Conservation (phyloP, 2,329 filamentous ascomycete genomes). For the Ustilaginoidea virens region DNA sequence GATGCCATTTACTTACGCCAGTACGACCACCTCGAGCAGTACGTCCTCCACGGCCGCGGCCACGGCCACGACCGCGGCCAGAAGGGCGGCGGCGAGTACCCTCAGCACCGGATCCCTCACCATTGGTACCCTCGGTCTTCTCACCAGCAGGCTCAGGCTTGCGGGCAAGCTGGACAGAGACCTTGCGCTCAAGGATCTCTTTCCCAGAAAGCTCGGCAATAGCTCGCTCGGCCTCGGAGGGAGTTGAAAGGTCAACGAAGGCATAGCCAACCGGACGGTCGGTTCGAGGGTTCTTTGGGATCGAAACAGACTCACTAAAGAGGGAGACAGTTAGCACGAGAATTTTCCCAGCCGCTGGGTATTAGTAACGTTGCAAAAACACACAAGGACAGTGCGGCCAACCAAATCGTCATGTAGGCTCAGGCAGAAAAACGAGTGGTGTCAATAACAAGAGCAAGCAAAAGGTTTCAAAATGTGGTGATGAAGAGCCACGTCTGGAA, state of each 20-base stretch:
- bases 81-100: conserved; percentile 47
- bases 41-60: conserved; percentile 54
- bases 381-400: too few species aligned
- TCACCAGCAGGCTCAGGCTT: conserved; percentile 81
- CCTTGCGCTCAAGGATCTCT: conserved; percentile 96
- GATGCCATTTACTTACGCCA: conserved; percentile 16
- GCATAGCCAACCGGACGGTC: conserved; percentile 97
- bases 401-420: too few species aligned
- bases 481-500: too few species aligned
- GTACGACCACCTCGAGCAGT: conserved; percentile 40
- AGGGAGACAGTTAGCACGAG: conserved; percentile 3
- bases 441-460: too few species aligned
- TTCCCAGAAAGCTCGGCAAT: conserved; percentile 93
- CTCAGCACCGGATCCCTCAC: conserved; percentile 57
- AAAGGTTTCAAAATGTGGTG: too few species aligned
- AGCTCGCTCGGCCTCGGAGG: conserved; percentile 86
- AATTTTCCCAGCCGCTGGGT: too few species aligned
- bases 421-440: not conserved
- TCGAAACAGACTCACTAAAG: conserved; percentile 87
- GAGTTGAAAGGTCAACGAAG: conserved; percentile 94
- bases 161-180: conserved; percentile 94
- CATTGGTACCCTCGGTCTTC: conserved; percentile 59
- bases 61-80: conserved; percentile 52
- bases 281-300: conserved; percentile 98
- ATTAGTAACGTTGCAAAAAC: too few species aligned